phyloP scores from a whole-genome alignment of 257 asterid genomes.

The Nicotiana knightiana region DNA sequence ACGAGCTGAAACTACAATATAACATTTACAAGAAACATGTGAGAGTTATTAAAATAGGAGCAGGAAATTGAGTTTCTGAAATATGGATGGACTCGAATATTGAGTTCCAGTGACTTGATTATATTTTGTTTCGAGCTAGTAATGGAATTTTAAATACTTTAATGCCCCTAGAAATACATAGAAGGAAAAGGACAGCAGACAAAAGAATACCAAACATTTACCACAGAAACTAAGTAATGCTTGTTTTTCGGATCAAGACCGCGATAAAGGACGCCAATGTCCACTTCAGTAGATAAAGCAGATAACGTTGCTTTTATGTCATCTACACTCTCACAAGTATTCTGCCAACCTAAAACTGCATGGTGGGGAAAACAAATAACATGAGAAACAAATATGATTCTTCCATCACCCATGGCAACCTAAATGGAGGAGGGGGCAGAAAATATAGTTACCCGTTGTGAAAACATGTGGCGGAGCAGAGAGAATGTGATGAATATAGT shows the following conservation, averaged over 20 bases:
- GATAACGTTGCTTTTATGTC: conserved; percentile 53
- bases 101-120: background rate
- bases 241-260: conserved; percentile 60
- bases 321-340: conserved; percentile 69
- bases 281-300: conserved; percentile 65
- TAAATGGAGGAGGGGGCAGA: background rate
- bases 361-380: conserved; percentile 11
- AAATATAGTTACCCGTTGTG: conserved; percentile 54
- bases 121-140: background rate
- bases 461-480: conserved; percentile 79
- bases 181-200: background rate
- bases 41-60: background rate
- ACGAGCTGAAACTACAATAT: background rate
- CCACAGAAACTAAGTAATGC: conserved; percentile 55
- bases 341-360: conserved; percentile 94
- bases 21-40: background rate
- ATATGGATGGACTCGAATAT: background rate
- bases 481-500: conserved; percentile 76
- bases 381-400: background rate
- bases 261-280: conserved; percentile 55
- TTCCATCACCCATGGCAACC: background rate
- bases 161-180: background rate
- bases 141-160: background rate
- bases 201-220: conserved; percentile 1
- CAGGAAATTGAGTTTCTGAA: background rate